Evolutionary conservation across 768 basidiomycete species (phyloP).

Genomic region (Suillus occidentalis): DNA sequence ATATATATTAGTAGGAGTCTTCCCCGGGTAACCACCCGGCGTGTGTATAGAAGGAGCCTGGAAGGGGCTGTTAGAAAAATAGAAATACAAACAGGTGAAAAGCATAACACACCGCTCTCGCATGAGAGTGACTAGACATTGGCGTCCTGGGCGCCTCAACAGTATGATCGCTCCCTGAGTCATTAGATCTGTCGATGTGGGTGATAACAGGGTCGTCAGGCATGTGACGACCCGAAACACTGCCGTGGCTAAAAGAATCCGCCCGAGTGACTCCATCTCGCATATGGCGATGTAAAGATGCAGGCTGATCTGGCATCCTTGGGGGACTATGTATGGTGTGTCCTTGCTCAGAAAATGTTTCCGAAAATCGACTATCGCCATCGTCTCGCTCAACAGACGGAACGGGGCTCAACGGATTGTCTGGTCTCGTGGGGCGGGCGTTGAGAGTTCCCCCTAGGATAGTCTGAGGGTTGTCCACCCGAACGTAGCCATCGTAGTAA

Average conservation of each 20-base stretch:
- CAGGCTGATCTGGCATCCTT: slow-evolving; percentile 25
- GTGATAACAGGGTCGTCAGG: slow-evolving; percentile 24
- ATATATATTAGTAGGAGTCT: slow-evolving; percentile 33
- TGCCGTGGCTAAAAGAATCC: slow-evolving; percentile 22
- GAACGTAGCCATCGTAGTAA: slow-evolving; percentile 31
- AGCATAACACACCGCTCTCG: slow-evolving; percentile 26
- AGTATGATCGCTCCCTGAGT: slow-evolving; percentile 32
- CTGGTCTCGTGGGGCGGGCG: slow-evolving; percentile 29
- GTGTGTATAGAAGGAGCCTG: slow-evolving; percentile 15
- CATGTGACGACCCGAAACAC: slow-evolving; percentile 7
- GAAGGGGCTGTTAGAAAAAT: slow-evolving; percentile 15
- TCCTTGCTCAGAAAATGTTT: slow-evolving; percentile 25
- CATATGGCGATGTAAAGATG: slow-evolving; percentile 1
- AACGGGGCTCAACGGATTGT: slow-evolving; percentile 12
- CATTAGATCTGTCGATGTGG: slow-evolving; percentile 18
- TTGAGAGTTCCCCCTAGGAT: slow-evolving; percentile 34
- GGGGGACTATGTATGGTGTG: slow-evolving; percentile 19
- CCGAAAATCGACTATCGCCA: slow-evolving; percentile 17
- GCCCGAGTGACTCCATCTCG: slow-evolving; percentile 13
- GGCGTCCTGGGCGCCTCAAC: slow-evolving; percentile 28
- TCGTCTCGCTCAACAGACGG: slow-evolving; percentile 24
- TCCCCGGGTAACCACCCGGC: slow-evolving; percentile 10
- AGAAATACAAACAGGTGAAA: neutral
- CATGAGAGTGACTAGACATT: slow-evolving; percentile 18
- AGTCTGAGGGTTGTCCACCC: slow-evolving; percentile 31